Evolutionary conservation across 495 filamentous ascomycete genomes (phyloP).

Genomic region (Xanthoparmelia taractica): DNA sequence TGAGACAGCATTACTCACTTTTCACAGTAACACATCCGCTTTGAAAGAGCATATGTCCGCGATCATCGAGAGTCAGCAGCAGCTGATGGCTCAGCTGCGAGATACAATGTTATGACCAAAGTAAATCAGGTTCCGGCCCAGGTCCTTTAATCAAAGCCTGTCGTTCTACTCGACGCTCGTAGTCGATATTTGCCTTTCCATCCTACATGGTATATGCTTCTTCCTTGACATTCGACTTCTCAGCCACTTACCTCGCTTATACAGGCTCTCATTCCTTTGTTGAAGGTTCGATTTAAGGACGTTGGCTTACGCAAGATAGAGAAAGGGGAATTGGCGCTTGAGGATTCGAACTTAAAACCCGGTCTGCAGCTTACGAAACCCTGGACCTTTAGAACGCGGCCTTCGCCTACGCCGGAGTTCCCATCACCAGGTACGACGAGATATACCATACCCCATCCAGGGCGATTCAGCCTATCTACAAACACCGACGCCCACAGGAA

Average conservation of each 20-base stretch:
- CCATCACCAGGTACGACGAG: no score
- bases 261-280: background rate
- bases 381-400: no score
- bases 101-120: background rate
- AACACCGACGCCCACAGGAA: no score
- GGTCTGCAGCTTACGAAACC: background rate
- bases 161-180: slow-evolving; percentile 1
- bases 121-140: background rate
- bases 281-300: slow-evolving; percentile 4
- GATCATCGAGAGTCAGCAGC: background rate
- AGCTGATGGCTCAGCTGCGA: background rate
- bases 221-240: no score
- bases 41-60: no score
- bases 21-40: no score
- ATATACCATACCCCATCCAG: no score
- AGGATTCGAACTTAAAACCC: background rate
- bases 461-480: no score
- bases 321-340: background rate
- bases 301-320: slow-evolving; percentile 2
- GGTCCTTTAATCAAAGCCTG: background rate
- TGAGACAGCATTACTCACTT: no score
- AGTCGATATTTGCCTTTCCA: background rate
- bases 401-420: no score
- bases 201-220: no score
- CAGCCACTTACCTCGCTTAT: no score